Evolutionary conservation across 2,329 filamentous ascomycete genomes (phyloP).

Genomic region (Penicillium digitatum): DNA sequence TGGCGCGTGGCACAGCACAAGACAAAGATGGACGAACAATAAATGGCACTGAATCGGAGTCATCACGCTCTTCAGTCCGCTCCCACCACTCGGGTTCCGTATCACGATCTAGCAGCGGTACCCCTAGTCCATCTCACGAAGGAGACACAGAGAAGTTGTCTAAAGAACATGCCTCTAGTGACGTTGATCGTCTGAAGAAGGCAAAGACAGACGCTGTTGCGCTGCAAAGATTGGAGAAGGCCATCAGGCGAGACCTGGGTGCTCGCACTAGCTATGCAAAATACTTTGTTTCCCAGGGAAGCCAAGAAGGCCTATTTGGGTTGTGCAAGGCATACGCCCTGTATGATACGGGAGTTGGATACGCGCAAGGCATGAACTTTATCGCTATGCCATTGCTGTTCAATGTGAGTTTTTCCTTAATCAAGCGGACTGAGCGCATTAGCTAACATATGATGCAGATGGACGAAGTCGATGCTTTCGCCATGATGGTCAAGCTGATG

Average conservation of each 20-base stretch:
- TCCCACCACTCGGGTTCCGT: slow-evolving; percentile 68
- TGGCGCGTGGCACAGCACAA: slow-evolving; percentile 74
- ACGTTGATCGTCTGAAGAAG: slow-evolving; percentile 70
- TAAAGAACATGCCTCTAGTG: slow-evolving; percentile 61
- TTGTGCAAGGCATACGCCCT: slow-evolving; percentile 97
- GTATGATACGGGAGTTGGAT: slow-evolving; percentile 90
- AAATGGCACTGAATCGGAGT: slow-evolving; percentile 60
- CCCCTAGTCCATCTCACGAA: slow-evolving; percentile 56
- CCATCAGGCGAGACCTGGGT: slow-evolving; percentile 84
- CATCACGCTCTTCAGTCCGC: slow-evolving; percentile 79
- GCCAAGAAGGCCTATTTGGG: slow-evolving; percentile 90
- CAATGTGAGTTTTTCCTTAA: slow-evolving; percentile 58
- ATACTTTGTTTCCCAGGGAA: slow-evolving; percentile 81
- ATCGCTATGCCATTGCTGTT: slow-evolving; percentile 94
- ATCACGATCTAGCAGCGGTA: slow-evolving; percentile 52
- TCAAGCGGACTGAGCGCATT: not conserved
- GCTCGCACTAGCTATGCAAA: slow-evolving; percentile 94
- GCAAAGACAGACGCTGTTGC: slow-evolving; percentile 71
- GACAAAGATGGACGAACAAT: slow-evolving; percentile 59
- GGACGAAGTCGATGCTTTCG: slow-evolving; percentile 96
- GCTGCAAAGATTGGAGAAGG: slow-evolving; percentile 81
- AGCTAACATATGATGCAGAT: slow-evolving; percentile 53
- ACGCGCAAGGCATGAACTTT: slow-evolving; percentile 99
- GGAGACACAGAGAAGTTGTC: slow-evolving; percentile 60
- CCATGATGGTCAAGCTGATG: slow-evolving; percentile 88